phyloP scores from a whole-genome alignment of 257 asterid species.

The Echites panduratus region DNA sequence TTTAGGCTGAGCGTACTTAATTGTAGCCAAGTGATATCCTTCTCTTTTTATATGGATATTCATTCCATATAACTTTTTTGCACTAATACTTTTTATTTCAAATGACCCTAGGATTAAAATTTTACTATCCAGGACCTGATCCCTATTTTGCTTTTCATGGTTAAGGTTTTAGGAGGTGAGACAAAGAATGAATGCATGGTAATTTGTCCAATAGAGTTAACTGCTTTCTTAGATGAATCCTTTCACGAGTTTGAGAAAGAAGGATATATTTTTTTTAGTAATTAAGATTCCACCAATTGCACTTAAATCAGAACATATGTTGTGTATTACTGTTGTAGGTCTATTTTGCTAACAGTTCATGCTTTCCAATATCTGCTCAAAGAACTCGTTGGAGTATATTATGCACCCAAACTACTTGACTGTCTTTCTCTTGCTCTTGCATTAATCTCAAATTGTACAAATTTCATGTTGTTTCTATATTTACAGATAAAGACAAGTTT shows the following conservation, averaged over 20 bases:
- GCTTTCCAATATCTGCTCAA: neutral
- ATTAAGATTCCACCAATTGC: neutral
- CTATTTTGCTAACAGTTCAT: neutral
- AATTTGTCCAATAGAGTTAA: neutral
- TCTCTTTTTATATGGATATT: no score
- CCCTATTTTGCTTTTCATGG: neutral
- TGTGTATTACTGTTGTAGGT: neutral
- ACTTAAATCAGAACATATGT: neutral
- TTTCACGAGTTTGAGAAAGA: neutral
- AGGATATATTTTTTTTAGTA: neutral
- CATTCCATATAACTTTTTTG: neutral
- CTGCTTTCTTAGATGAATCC: neutral
- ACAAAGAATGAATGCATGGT: neutral
- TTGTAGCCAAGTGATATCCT: neutral
- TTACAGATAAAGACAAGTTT: constrained; percentile 42
- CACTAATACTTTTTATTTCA: no score
- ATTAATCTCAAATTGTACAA: neutral
- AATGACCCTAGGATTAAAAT: neutral
- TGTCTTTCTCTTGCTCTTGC: neutral
- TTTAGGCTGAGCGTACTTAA: neutral
- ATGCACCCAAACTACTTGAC: neutral
- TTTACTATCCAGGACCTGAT: no score
- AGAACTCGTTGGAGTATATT: neutral
- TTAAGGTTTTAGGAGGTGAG: neutral
- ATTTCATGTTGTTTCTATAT: constrained; percentile 9